Percentiles rank a stretch among this genome's conserved stretches.
These are phyloP conservation scores for Saururus chinensis DNA, from an alignment of 164 flowering plant species.

Conservation along the genomic window DNA sequence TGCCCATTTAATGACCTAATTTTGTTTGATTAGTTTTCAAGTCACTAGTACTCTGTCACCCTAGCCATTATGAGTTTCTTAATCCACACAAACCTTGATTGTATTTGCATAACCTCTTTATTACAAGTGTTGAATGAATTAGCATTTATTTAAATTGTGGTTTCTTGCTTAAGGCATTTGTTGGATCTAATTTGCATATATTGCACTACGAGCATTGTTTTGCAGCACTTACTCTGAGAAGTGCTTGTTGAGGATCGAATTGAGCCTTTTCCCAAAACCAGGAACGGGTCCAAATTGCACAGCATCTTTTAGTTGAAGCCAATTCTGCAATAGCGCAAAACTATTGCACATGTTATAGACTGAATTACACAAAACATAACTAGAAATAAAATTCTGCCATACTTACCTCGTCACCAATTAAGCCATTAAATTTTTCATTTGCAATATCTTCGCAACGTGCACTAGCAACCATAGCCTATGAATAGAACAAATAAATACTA, in stretches of 20 bases:
- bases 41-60: too few relatives aligned
- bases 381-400: background rate
- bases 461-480: slow-evolving; percentile 97
- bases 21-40: too few relatives aligned
- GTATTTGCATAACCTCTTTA: too few relatives aligned
- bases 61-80: too few relatives aligned
- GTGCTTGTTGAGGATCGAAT: slow-evolving; percentile 44
- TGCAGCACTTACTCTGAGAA: slow-evolving; percentile 56
- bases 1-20: too few relatives aligned
- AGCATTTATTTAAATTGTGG: too few relatives aligned
- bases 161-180: too few relatives aligned
- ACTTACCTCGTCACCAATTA: slow-evolving; percentile 58
- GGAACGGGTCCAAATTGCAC: slow-evolving; percentile 55
- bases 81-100: too few relatives aligned
- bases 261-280: slow-evolving; percentile 86
- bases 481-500: background rate
- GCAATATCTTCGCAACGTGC: slow-evolving; percentile 99
- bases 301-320: slow-evolving; percentile 68
- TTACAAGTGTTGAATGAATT: too few relatives aligned
- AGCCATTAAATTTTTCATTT: slow-evolving; percentile 53
- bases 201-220: too few relatives aligned
- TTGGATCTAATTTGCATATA: too few relatives aligned
- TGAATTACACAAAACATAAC: background rate
- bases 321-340: slow-evolving; percentile 30
- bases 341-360: background rate